Percentiles rank a stretch among this genome's conserved stretches.
These are phyloP conservation scores for Monosporozyma siamensis DNA, from an alignment of 805 yeast species.

Conservation along the genomic window DNA sequence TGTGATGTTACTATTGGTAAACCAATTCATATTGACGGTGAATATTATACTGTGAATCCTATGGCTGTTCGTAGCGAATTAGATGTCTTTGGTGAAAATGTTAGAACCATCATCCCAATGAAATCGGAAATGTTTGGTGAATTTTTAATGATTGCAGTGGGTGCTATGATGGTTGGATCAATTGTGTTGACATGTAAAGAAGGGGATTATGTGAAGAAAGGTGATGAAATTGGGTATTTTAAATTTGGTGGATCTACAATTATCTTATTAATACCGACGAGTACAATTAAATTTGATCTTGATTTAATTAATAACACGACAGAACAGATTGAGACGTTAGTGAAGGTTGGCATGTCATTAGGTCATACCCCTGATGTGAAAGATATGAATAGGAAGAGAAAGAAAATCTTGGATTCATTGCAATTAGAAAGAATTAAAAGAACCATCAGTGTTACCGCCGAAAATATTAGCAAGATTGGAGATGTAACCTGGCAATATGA, in stretches of 20 bases:
- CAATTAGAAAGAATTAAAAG: conserved; percentile 25
- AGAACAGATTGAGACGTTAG: conserved; percentile 68
- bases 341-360: conserved; percentile 84
- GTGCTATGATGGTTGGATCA: conserved; percentile 99
- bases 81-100: conserved; percentile 90
- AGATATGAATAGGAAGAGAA: conserved; percentile 42
- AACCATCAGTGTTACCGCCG: conserved; percentile 22
- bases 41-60: conserved; percentile 92
- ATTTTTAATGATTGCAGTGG: conserved; percentile 71
- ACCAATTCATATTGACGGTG: conserved; percentile 69
- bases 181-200: conserved; percentile 59
- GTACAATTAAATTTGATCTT: conserved; percentile 50
- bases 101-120: conserved; percentile 68
- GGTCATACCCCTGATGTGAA: conserved; percentile 54
- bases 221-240: conserved; percentile 88
- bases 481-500: conserved; percentile 25
- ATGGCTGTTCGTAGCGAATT: conserved; percentile 87
- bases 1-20: conserved; percentile 65
- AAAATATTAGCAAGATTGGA: conserved; percentile 12
- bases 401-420: conserved; percentile 23
- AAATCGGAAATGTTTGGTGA: conserved; percentile 69
- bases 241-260: conserved; percentile 94
- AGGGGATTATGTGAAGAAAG: conserved; percentile 50
- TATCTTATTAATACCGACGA: conserved; percentile 50
- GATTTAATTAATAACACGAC: conserved; percentile 64